phyloP scores from a whole-genome alignment of 306 rosid genomes.

The Sindora glabra region DNA sequence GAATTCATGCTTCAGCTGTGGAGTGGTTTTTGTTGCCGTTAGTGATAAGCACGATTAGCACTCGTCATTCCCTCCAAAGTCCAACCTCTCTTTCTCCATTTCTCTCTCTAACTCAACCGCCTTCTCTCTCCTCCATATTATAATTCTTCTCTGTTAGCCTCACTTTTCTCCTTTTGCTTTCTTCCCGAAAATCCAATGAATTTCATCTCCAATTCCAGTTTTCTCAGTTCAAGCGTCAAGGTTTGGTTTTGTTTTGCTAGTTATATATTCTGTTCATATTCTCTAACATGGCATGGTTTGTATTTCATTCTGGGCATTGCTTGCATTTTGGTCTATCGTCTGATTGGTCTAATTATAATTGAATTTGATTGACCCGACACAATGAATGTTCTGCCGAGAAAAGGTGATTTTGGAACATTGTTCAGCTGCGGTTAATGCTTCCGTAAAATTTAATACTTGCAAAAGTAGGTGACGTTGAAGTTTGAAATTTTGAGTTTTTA shows the following conservation, averaged over 20 bases:
- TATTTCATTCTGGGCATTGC: neutral
- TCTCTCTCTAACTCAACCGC: constrained; percentile 19
- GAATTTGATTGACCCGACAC: constrained; percentile 15
- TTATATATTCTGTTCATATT: neutral
- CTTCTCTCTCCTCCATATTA: constrained; percentile 36
- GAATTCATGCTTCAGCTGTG: constrained; percentile 63
- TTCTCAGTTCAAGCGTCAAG: constrained; percentile 21
- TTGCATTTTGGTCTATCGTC: constrained; percentile 39
- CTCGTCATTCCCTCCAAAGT: constrained; percentile 81
- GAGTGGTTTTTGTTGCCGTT: constrained; percentile 66
- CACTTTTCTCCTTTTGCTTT: constrained; percentile 32
- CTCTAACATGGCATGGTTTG: neutral
- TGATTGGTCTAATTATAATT: constrained; percentile 19
- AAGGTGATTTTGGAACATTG: neutral
- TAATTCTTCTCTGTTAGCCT: constrained; percentile 23
- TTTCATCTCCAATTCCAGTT: constrained; percentile 18
- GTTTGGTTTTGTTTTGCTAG: neutral
- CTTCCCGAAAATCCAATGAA: constrained; percentile 13
- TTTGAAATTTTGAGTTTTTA: constrained; percentile 28
- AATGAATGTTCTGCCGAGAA: no score
- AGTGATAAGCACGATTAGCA: constrained; percentile 98
- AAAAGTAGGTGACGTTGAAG: constrained; percentile 20
- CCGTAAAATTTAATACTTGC: constrained; percentile 15
- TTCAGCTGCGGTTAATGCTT: constrained; percentile 1
- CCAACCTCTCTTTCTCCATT: constrained; percentile 19